Conservation (phyloP, 345 rosid genomes). For the Arabis hirsuta region DNA sequence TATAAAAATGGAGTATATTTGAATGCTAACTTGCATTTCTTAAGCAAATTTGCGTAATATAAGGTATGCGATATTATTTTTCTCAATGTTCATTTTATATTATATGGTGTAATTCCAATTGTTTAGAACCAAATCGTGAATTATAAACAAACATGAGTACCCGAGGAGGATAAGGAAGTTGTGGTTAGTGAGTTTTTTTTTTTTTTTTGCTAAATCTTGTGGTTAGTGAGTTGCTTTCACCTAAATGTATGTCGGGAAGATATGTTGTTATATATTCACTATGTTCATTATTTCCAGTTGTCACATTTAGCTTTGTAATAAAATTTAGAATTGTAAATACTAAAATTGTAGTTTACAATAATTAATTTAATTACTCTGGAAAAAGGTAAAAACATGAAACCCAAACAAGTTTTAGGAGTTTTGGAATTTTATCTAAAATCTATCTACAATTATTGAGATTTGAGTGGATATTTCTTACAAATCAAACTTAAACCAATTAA, state of each 20-base stretch:
- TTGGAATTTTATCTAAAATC: neutral
- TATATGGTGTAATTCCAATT: too few relatives aligned
- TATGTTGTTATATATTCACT: conserved; percentile 19
- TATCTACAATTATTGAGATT: neutral
- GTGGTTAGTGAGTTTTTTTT: conserved; percentile 31
- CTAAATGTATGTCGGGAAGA: conserved; percentile 19
- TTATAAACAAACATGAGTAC: conserved; percentile 33
- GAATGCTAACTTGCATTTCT: too few relatives aligned
- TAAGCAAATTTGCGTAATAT: too few relatives aligned
- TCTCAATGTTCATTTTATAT: too few relatives aligned
- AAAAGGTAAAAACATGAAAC: neutral
- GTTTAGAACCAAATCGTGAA: too few relatives aligned
- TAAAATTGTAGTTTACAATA: neutral
- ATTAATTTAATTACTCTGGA: neutral
- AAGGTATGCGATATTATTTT: too few relatives aligned
- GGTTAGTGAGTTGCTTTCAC: conserved; percentile 36
- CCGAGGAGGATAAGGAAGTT: conserved; percentile 4
- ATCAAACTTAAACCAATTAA: neutral
- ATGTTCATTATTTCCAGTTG: neutral
- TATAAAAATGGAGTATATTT: too few relatives aligned
- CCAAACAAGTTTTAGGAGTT: neutral
- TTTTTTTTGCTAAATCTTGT: too few relatives aligned
- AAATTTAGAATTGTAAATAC: neutral
- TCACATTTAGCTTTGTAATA: neutral
- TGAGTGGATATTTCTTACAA: neutral